Evolutionary conservation across 2,329 filamentous ascomycete genomes (phyloP).

Genomic region (Mariannaea elegans): DNA sequence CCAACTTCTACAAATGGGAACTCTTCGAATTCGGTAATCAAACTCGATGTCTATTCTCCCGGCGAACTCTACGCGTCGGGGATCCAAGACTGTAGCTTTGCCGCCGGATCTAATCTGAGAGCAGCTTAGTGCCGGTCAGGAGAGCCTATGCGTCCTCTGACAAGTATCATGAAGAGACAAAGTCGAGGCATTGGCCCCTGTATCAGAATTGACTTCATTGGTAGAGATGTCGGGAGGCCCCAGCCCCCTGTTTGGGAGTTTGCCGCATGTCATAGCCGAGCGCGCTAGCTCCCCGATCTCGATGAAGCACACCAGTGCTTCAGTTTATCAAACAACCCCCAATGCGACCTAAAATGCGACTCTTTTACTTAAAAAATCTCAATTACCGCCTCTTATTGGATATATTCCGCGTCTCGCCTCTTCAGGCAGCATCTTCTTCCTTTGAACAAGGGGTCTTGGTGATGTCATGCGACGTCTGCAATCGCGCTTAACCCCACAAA

Average conservation of each 20-base stretch:
- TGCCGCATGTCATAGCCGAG: neutral
- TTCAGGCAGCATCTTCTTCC: neutral
- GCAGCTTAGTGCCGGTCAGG: conserved; percentile 1
- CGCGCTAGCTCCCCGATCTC: neutral
- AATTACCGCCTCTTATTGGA: neutral
- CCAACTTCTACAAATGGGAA: neutral
- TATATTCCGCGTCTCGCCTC: neutral
- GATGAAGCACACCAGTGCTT: conserved; percentile 19
- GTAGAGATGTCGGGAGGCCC: neutral
- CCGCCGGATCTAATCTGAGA: conserved; percentile 3
- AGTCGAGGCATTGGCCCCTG: no score
- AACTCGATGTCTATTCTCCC: no score
- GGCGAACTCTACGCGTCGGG: no score
- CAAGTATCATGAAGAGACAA: conserved; percentile 1
- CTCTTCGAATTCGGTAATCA: neutral
- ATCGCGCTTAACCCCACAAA: conserved; percentile 9
- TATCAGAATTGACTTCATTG: neutral
- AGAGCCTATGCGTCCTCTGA: neutral
- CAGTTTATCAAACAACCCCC: conserved; percentile 6
- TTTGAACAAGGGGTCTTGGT: conserved; percentile 1
- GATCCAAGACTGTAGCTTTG: no score
- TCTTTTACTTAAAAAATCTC: neutral
- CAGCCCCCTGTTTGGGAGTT: conserved; percentile 13
- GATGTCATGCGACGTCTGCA: neutral
- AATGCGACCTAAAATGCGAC: neutral